Evolutionary conservation across 306 rosid genomes (phyloP).

Genomic region (Rosa chinensis): DNA sequence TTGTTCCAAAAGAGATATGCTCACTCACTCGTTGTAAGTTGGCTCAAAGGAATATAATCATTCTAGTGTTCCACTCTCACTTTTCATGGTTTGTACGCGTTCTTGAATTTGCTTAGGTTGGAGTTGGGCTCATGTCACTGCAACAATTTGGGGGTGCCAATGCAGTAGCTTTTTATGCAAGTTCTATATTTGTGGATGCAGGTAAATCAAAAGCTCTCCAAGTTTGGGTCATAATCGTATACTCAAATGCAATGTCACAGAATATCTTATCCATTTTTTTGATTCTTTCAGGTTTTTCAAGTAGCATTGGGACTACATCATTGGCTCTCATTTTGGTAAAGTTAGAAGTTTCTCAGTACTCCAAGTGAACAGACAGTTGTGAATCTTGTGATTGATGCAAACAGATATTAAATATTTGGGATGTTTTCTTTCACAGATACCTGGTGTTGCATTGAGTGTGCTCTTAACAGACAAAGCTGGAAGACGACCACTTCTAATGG

Average conservation of each 20-base stretch:
- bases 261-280: background rate
- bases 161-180: constrained; percentile 28
- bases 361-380: background rate
- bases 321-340: constrained; percentile 23
- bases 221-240: background rate
- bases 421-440: constrained; percentile 22
- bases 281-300: constrained; percentile 19
- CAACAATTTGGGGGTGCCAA: constrained; percentile 40
- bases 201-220: constrained; percentile 12
- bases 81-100: background rate
- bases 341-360: background rate
- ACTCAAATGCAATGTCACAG: background rate
- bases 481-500: constrained; percentile 31
- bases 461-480: constrained; percentile 18
- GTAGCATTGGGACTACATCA: constrained; percentile 21
- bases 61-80: too few relatives aligned
- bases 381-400: background rate
- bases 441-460: constrained; percentile 10
- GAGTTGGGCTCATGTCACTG: constrained; percentile 41
- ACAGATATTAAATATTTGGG: background rate
- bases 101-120: constrained; percentile 24
- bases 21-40: constrained; percentile 29
- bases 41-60: background rate
- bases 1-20: constrained; percentile 32
- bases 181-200: constrained; percentile 19